phyloP scores from a whole-genome alignment of 1,284 basidiomycete genomes.

The Kwoniella shivajii region DNA sequence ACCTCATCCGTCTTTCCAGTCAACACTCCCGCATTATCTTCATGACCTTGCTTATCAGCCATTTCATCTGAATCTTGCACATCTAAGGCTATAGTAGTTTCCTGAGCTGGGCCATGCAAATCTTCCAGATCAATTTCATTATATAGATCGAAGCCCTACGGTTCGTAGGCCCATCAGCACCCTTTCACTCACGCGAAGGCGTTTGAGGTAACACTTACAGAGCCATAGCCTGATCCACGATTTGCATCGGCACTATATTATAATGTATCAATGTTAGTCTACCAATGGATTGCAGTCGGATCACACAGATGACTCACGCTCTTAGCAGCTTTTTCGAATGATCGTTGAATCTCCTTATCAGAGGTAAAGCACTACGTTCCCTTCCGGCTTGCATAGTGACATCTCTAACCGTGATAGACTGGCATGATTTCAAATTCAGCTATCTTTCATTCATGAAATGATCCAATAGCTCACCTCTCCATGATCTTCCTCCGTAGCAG shows the following conservation, averaged over 20 bases:
- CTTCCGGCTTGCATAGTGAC: slow-evolving; percentile 94
- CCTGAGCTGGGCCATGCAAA: slow-evolving; percentile 67
- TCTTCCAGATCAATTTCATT: slow-evolving; percentile 84
- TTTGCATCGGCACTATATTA: slow-evolving; percentile 12
- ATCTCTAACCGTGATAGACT: slow-evolving; percentile 86
- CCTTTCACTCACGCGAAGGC: too few species aligned
- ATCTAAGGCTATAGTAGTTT: slow-evolving; percentile 73
- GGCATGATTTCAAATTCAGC: background rate
- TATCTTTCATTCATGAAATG: background rate
- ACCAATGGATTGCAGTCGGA: background rate
- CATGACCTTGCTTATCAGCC: slow-evolving; percentile 22
- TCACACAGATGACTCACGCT: slow-evolving; percentile 19
- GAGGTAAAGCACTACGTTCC: slow-evolving; percentile 80
- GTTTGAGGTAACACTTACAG: slow-evolving; percentile 3
- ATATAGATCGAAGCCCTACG: slow-evolving; percentile 55
- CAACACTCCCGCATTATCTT: slow-evolving; percentile 35
- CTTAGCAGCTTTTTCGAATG: slow-evolving; percentile 83
- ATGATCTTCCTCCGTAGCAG: slow-evolving; percentile 89
- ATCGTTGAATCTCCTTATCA: slow-evolving; percentile 96
- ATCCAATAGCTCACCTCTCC: slow-evolving; percentile 63
- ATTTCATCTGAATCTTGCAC: slow-evolving; percentile 57
- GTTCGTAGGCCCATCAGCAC: background rate
- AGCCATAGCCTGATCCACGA: slow-evolving; percentile 8
- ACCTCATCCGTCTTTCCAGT: slow-evolving; percentile 45
- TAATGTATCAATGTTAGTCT: background rate